Evolutionary conservation across 192 early-diverging fungal species (phyloP).

Genomic region (Glomus cerebriforme): DNA sequence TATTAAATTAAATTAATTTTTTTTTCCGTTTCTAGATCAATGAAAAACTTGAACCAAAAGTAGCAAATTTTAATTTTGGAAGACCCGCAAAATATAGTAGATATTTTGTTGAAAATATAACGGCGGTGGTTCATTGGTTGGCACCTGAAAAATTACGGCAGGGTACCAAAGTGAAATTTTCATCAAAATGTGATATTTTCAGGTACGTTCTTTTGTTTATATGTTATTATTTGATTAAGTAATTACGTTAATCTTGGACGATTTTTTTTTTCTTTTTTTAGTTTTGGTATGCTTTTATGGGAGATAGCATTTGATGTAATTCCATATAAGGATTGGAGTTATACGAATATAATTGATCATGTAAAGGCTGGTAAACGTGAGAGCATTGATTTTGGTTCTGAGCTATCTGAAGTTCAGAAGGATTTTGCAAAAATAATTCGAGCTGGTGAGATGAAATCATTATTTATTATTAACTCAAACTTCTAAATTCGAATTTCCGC

Average conservation of each 20-base stretch:
- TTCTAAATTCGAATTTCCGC: neutral
- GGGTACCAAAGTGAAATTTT: neutral
- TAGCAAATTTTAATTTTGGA: constrained; percentile 24
- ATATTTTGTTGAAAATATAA: constrained; percentile 19
- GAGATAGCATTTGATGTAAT: constrained; percentile 12
- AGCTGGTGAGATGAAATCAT: neutral
- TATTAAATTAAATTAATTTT: neutral
- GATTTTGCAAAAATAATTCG: constrained; percentile 10
- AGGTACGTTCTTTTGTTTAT: neutral
- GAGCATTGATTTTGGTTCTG: neutral
- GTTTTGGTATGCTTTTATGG: constrained; percentile 28
- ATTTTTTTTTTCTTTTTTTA: neutral
- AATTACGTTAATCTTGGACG: too few relatives aligned
- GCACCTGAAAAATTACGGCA: constrained; percentile 21
- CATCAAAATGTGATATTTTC: constrained; percentile 29
- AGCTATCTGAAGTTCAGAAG: neutral
- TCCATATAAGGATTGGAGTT: constrained; percentile 18
- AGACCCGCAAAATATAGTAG: constrained; percentile 5
- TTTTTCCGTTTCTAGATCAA: neutral
- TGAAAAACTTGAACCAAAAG: constrained; percentile 6
- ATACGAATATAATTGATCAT: constrained; percentile 16
- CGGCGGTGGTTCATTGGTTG: constrained; percentile 7
- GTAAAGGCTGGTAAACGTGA: constrained; percentile 18
- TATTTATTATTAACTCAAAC: neutral
- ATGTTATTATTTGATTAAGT: neutral